Base-by-base conservation (phyloP, 306 rosid species). In the Lotus japonicus region DNA sequence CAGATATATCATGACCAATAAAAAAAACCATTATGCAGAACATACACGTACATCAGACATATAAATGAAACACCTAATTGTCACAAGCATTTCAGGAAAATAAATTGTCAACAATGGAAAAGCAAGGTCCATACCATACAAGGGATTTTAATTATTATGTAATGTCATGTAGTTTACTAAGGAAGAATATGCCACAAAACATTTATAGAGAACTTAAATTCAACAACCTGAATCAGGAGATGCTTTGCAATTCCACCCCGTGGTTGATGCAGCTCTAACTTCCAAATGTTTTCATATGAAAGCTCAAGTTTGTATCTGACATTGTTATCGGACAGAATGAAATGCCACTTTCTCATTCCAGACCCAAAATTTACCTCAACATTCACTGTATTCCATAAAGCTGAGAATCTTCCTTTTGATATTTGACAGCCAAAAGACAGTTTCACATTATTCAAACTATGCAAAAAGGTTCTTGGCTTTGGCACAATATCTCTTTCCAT, bases 161-260 rank as follows among this genome's bases (percentile, higher is more conserved):
- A 31, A 7, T 38, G 46, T 2, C 19, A 33, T 21, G 17, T 54
- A 44, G 42, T 56, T 10, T 9, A 56, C 12, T 14, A 36, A 19
- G 33, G 56, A 74, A 70, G 31, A 63, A 45, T 41, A 51, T 39
- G 8, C 13, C 15, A 43, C 56, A n/a, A 58, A 13, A 55, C 7
- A 2, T 2, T 68, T 11, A 8, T 0, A 0, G 28, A 58, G 64
- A 58, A 36, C 26, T 11, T 28, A 21, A 56, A 11, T 28, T 59
- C 66, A 53, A 92, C 98, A n/a, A n/a, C n/a, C 98, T 89, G 98
- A 77, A 92, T 70, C 71, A 86, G 73, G 68, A 92, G 92, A 64
- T 83, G 84, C 55, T 66, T 69, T 8, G 70, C 58, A 72, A 76
- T 15, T 64, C 41, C 68, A 70, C 67, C 82, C 10, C 11, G 77